Evolutionary conservation across 169 alveolate genomes (phyloP).

Genomic region (Plasmodium adleri): DNA sequence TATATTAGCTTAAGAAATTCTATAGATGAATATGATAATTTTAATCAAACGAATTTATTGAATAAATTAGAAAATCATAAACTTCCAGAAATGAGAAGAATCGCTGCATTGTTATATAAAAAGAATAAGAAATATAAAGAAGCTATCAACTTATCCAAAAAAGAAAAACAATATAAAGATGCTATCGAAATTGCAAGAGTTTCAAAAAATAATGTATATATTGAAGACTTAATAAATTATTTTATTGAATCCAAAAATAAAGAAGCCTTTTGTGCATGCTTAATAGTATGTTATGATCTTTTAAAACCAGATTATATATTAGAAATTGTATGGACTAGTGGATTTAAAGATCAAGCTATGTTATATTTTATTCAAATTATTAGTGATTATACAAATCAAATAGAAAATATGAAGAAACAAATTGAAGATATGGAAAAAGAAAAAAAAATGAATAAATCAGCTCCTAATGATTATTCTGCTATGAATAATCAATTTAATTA

Average conservation of each 20-base stretch:
- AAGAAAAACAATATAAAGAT: constrained; percentile 81
- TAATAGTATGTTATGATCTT: constrained; percentile 97
- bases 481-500: constrained; percentile 55
- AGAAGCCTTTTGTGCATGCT: constrained; percentile 97
- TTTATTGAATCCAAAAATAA: constrained; percentile 92
- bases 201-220: constrained; percentile 88
- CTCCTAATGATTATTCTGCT: constrained; percentile 85
- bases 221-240: constrained; percentile 92
- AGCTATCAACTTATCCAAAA: constrained; percentile 92
- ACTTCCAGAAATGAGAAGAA: constrained; percentile 97
- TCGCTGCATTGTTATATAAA: constrained; percentile 95
- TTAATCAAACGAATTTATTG: constrained; percentile 95
- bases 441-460: constrained; percentile 89
- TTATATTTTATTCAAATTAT: constrained; percentile 96
- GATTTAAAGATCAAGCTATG: constrained; percentile 95
- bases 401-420: constrained; percentile 87
- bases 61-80: constrained; percentile 95
- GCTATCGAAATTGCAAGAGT: constrained; percentile 83
- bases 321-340: constrained; percentile 99
- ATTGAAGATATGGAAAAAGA: constrained; percentile 86
- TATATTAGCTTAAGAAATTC: constrained; percentile 94
- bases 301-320: constrained; percentile 97
- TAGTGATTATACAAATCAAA: constrained; percentile 86
- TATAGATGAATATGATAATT: constrained; percentile 94
- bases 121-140: constrained; percentile 92